These are phyloP conservation scores for Backusella morwellensis DNA, from an alignment of 192 early-diverging fungal species.

Conservation along the genomic window DNA sequence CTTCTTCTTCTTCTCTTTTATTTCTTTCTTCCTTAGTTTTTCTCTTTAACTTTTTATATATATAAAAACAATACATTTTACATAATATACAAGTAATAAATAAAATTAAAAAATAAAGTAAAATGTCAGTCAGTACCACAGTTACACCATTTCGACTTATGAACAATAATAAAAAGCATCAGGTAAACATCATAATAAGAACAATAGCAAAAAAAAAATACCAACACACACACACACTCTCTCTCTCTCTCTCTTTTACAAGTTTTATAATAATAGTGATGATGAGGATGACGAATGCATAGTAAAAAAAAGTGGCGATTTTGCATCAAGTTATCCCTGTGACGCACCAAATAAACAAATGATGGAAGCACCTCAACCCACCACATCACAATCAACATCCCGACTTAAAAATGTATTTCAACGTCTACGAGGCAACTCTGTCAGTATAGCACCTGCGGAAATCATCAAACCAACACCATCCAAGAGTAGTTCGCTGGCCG, in stretches of 20 bases:
- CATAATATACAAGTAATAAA: not conserved
- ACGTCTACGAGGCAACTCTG: not conserved
- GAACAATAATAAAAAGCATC: not conserved
- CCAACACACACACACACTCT: too few relatives aligned
- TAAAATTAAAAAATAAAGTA: not conserved
- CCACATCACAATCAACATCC: not conserved
- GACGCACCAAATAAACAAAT: not conserved
- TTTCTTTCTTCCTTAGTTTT: not conserved
- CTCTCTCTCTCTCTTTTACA: not conserved
- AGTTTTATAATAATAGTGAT: not conserved
- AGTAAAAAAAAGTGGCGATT: not conserved
- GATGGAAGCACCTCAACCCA: constrained; percentile 8
- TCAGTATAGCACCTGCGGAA: not conserved
- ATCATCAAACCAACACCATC: not conserved
- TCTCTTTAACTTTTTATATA: not conserved
- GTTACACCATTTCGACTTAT: not conserved
- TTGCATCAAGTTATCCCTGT: not conserved
- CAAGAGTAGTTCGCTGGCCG: constrained; percentile 1
- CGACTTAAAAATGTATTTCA: constrained; percentile 5
- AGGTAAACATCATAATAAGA: not conserved
- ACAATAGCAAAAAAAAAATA: not conserved
- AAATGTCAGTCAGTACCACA: not conserved
- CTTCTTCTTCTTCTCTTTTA: not conserved
- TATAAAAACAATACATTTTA: not conserved
- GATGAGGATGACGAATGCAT: not conserved